These are phyloP conservation scores for Rhizopus arrhizus DNA, from an alignment of 371 early-diverging fungal genomes.

Conservation along the genomic window DNA sequence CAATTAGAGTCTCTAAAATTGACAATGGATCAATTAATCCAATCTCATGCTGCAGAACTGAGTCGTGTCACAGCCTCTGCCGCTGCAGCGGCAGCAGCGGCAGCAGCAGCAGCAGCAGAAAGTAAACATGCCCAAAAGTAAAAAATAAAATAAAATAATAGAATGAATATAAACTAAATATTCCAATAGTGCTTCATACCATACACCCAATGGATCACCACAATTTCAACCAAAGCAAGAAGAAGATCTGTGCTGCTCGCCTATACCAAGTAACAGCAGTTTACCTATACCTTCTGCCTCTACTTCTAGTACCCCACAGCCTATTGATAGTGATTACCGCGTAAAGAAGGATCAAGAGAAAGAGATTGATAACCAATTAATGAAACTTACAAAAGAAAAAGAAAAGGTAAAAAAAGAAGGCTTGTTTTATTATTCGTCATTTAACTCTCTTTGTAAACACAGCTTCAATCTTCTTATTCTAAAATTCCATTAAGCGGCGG, in stretches of 20 bases:
- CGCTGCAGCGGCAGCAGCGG: slow-evolving; percentile 6
- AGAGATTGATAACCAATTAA: slow-evolving; percentile 31
- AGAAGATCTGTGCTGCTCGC: background rate
- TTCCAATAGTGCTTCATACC: background rate
- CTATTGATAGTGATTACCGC: background rate
- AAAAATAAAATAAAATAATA: background rate
- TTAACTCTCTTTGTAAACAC: background rate
- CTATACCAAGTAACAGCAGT: background rate
- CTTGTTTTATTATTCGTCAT: background rate
- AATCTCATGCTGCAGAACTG: slow-evolving; percentile 18
- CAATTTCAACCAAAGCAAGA: slow-evolving; percentile 5
- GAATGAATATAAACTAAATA: background rate
- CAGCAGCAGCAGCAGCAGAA: slow-evolving; percentile 6
- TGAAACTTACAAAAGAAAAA: slow-evolving; percentile 30
- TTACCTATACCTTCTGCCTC: slow-evolving; percentile 1
- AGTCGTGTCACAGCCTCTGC: slow-evolving; percentile 6
- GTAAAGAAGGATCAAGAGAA: slow-evolving; percentile 2
- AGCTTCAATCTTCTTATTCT: slow-evolving; percentile 55
- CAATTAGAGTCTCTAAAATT: slow-evolving; percentile 13
- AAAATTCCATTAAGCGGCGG: slow-evolving; percentile 58
- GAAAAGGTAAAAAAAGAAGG: slow-evolving; percentile 21
- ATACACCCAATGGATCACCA: slow-evolving; percentile 19
- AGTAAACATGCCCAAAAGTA: slow-evolving; percentile 2
- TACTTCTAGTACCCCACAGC: background rate
- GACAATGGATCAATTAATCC: slow-evolving; percentile 22